Evolutionary conservation across 805 yeast species (phyloP).

Genomic region (Saccharomycopsis sp.): DNA sequence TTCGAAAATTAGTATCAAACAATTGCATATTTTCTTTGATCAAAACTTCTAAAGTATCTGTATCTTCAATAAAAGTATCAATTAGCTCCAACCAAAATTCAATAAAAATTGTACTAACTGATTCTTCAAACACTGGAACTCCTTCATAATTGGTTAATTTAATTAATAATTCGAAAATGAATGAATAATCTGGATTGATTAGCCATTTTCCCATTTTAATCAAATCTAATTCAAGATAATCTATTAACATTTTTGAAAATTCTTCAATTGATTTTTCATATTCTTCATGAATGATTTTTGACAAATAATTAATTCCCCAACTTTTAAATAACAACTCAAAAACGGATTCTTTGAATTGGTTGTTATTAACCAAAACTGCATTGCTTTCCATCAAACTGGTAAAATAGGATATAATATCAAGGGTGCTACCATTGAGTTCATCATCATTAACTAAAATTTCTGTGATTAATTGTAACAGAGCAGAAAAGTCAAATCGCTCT

Average conservation of each 20-base stretch:
- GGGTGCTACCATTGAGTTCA: background rate
- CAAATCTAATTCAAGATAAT: slow-evolving; percentile 38
- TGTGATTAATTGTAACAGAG: background rate
- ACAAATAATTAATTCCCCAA: slow-evolving; percentile 36
- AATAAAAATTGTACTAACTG: slow-evolving; percentile 41
- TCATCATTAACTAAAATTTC: slow-evolving; percentile 5
- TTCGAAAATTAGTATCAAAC: slow-evolving; percentile 26
- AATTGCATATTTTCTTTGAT: slow-evolving; percentile 24
- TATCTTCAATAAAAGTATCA: slow-evolving; percentile 44
- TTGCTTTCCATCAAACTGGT: slow-evolving; percentile 14
- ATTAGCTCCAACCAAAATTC: slow-evolving; percentile 63
- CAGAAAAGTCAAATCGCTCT: slow-evolving; percentile 2
- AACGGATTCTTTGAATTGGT: slow-evolving; percentile 24
- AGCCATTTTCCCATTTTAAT: slow-evolving; percentile 30
- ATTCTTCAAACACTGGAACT: slow-evolving; percentile 49
- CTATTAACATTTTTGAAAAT: slow-evolving; percentile 36
- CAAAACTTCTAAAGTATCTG: slow-evolving; percentile 26
- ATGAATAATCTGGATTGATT: slow-evolving; percentile 26
- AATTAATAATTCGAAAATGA: slow-evolving; percentile 38
- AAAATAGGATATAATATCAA: slow-evolving; percentile 15
- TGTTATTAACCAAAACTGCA: slow-evolving; percentile 19
- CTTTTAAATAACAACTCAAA: slow-evolving; percentile 30
- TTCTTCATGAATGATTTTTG: slow-evolving; percentile 26
- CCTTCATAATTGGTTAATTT: slow-evolving; percentile 48
- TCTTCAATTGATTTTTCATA: slow-evolving; percentile 25